Percentiles rank a stretch among this genome's conserved stretches.
Evolutionary conservation across 2,329 filamentous ascomycete species (phyloP).

Genomic region (Pestalotiopsis sp.): DNA sequence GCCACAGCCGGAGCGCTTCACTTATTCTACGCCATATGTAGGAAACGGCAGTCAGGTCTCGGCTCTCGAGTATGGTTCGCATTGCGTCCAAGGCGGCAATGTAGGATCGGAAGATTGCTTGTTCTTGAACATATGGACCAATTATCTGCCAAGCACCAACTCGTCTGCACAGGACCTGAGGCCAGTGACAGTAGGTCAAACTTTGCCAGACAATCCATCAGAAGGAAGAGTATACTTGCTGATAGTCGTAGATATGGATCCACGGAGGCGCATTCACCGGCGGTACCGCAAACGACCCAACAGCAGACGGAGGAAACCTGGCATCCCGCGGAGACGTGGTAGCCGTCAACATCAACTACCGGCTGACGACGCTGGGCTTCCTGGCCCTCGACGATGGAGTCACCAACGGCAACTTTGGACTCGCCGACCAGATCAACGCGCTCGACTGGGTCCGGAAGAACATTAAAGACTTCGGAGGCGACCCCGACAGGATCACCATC

Average conservation of each 20-base stretch:
- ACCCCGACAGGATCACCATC: conserved; percentile 57
- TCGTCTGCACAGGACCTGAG: conserved; percentile 29
- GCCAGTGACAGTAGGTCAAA: conserved; percentile 40
- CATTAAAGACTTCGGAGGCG: conserved; percentile 58
- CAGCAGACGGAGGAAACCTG: conserved; percentile 56
- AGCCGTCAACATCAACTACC: conserved; percentile 63
- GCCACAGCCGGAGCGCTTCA: conserved; percentile 45
- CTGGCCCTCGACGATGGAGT: conserved; percentile 52
- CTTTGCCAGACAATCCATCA: too few relatives aligned
- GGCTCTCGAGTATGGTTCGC: conserved; percentile 39
- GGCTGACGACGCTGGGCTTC: conserved; percentile 60
- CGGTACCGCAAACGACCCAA: conserved; percentile 43
- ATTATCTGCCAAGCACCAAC: conserved; percentile 37
- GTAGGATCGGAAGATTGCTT: conserved; percentile 48
- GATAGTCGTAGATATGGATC: conserved; percentile 34
- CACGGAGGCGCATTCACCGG: conserved; percentile 59
- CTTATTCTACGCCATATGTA: conserved; percentile 43
- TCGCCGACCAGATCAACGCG: conserved; percentile 52
- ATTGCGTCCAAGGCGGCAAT: conserved; percentile 40
- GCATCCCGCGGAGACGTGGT: conserved; percentile 63
- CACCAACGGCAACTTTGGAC: conserved; percentile 51
- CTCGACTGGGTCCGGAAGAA: conserved; percentile 54
- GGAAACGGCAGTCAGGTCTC: conserved; percentile 34
- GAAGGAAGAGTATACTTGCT: too few relatives aligned
- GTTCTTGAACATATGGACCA: conserved; percentile 49